Evolutionary conservation across 805 yeast species (phyloP).

Genomic region (Teunomyces kruisii): DNA sequence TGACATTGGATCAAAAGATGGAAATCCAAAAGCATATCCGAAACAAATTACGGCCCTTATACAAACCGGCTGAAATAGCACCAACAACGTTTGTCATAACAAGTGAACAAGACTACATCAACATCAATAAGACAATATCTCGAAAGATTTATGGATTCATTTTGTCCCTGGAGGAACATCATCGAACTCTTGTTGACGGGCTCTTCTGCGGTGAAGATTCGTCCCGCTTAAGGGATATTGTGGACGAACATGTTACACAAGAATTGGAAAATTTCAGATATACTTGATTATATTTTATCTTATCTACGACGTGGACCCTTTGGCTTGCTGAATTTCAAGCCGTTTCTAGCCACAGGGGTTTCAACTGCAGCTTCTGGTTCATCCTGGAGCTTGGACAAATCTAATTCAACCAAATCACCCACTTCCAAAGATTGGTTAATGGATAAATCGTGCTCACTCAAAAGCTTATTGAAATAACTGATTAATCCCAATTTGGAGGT

Average conservation of each 20-base stretch:
- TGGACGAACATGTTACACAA: conserved; percentile 22
- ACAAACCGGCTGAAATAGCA: conserved; percentile 35
- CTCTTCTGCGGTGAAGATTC: conserved; percentile 18
- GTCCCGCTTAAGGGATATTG: conserved; percentile 18
- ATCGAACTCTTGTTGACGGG: conserved; percentile 8
- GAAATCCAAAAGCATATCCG: conserved; percentile 59
- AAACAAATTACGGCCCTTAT: conserved; percentile 49
- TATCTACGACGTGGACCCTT: conserved; percentile 62
- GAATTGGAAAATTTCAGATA: conserved; percentile 14
- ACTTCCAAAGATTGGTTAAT: conserved; percentile 59
- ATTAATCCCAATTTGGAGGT: conserved; percentile 67
- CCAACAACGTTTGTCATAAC: conserved; percentile 21
- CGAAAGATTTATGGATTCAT: conserved; percentile 51
- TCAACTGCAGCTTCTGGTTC: conserved; percentile 12
- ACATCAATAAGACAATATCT: conserved; percentile 62
- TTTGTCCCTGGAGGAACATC: conserved; percentile 3
- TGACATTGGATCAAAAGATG: conserved; percentile 47
- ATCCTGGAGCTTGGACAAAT: conserved; percentile 45
- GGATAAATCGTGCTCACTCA: conserved; percentile 23
- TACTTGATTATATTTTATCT: neutral
- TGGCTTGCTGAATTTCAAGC: conserved; percentile 54
- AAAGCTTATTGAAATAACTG: conserved; percentile 43
- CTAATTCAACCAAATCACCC: conserved; percentile 72
- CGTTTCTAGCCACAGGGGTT: conserved; percentile 10
- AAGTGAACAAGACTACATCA: conserved; percentile 48